Evolutionary conservation across 2,329 filamentous ascomycete genomes (phyloP), one percentile per base, ranked within the genome.

Genomic region (Penicillium decumbens): DNA sequence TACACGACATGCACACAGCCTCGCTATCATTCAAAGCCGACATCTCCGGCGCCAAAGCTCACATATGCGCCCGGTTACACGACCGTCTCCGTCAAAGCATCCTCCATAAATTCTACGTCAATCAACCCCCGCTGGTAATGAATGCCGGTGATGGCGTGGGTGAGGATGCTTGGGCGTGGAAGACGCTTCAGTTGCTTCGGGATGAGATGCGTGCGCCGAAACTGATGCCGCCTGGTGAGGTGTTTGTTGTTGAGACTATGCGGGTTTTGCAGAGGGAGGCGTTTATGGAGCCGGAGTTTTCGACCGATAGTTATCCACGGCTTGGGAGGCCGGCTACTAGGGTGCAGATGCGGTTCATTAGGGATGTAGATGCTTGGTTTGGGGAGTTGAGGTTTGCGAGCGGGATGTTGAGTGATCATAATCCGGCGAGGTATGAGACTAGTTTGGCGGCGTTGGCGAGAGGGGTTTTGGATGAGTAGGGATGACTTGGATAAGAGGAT

Each of bases 401-500:
- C 23, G 83, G 84, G 41, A 88, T 89, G 84, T 73, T 91, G 68
- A 77, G 81, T 51, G 87, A 91, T 65, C 87, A 91, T 64, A 88
- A 81, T 56, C 87, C 87, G 3, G 85, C 81, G 24, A 77, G 82
- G 56, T 91, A 91, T 63, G 87, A 90, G 67, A 79, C 81, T 51
- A 83, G 81, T 50, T 68, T 91, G 58, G 79, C 81, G 49, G 80
- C 81, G 52, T 71, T 90, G 64, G 69, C 71, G 51, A 60, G 70
- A 64, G 72, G 68, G 54, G 67, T 72, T 68, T 60, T 73, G 58
- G 74, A 71, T 61, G 69, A 67, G 61, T 72, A 58, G 25, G 13
- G 15, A 18, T 30, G 28, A 15, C 23, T 41, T 23, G 32, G 20
- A n/a, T n/a, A n/a, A n/a, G n/a, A n/a, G n/a, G n/a, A 27, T 27